Conservation (phyloP, 2,329 filamentous ascomycete genomes). For the Massarina eburnea region DNA sequence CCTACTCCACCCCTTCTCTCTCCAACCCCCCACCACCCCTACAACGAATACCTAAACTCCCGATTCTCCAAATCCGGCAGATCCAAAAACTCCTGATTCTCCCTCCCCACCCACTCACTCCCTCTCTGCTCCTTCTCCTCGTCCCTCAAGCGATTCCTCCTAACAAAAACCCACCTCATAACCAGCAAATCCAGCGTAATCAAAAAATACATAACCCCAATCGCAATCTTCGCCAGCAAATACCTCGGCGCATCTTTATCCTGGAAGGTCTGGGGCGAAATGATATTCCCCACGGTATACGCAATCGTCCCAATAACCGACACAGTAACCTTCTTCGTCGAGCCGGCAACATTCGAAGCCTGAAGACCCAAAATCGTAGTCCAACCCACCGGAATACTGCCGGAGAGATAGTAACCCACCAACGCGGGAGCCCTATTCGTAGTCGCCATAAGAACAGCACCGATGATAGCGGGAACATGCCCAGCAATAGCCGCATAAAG, state of each 20-base stretch:
- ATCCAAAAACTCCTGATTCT: conserved; percentile 23
- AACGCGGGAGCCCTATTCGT: conserved; percentile 40
- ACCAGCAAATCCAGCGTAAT: conserved; percentile 32
- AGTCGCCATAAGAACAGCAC: conserved; percentile 44
- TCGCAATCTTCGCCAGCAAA: conserved; percentile 48
- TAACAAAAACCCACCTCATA: conserved; percentile 18
- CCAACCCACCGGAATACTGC: conserved; percentile 44
- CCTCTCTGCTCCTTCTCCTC: conserved; percentile 9
- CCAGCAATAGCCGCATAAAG: conserved; percentile 41
- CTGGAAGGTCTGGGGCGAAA: conserved; percentile 48
- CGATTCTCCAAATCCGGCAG: conserved; percentile 20
- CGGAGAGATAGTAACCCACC: conserved; percentile 43
- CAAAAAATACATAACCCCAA: conserved; percentile 40
- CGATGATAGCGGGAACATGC: conserved; percentile 41
- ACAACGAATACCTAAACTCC: conserved; percentile 23
- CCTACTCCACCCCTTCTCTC: no score
- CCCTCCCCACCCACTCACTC: conserved; percentile 13
- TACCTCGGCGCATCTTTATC: conserved; percentile 26
- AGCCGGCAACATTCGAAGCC: conserved; percentile 34
- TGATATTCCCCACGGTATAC: conserved; percentile 47
- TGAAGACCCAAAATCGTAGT: conserved; percentile 43
- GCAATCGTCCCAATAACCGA: conserved; percentile 37
- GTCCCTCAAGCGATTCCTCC: conserved; percentile 17
- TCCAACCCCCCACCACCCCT: background rate
- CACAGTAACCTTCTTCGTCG: conserved; percentile 42